Base-by-base conservation (phyloP, 129 eudicot species). In the Solidago caesia region DNA sequence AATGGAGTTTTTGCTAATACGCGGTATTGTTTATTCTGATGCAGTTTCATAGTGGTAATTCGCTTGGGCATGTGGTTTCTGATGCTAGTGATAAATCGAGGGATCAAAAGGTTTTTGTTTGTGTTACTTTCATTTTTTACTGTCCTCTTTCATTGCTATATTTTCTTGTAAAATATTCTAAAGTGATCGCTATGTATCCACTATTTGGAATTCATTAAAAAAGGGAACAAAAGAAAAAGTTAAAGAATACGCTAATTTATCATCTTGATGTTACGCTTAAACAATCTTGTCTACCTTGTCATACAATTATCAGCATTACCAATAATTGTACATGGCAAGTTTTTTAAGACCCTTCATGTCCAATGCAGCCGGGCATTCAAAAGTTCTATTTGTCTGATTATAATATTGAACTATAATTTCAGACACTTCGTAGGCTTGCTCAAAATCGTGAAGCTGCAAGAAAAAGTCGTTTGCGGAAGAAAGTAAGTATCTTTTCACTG, bases 381-480 rank as follows among this genome's bases (percentile, higher is more conserved):
- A 57, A 12, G 8, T 15, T 26, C 5, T 64, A 53, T 11, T 39
- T 11, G 14, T 49, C 64, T 82, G 39, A 75, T 67, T 49, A 59
- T 45, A 39, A 16, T 52, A 25, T 53, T 58, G 11, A 71, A 51
- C 16, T 44, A 0, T 59, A 7, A 67, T 68, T 82, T 82, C 91
- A 90, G 96, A 90, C 91, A 45, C 96, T 90, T 75, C 96, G 96
- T 55, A 85, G 96, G 87, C 96, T 90, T 85, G 92, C 96, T 79
- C 96, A 90, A 85, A 90, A 90, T 82, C 96, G 96, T 68, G 96
- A 90, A 78, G 96, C 96, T 77, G 96, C 96, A 79, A 81, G 96
- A 68, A 90, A 90, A 80, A 90, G 96, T 79, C 90, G 96, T 61
- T 80, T 90, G 66, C 82, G 96, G 51, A 90, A 90, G 82, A 90